Evolutionary conservation across 768 basidiomycete species (phyloP), one percentile per base, ranked within the genome.

Genomic region (Cystoderma amianthinum): DNA sequence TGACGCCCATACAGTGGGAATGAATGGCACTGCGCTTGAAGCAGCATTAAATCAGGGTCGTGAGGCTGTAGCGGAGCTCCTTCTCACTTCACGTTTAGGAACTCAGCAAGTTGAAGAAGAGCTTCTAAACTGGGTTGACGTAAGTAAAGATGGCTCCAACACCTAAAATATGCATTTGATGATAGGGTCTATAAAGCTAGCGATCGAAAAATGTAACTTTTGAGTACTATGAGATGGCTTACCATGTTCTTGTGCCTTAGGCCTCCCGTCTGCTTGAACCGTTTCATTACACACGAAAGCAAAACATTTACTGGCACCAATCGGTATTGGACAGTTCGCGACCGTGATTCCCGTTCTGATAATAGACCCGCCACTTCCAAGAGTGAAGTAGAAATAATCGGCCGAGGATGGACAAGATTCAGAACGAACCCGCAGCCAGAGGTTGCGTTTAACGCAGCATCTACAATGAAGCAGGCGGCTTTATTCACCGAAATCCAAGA

Each of bases 351-450:
- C 7, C n/a, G 7, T n/a, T 28, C n/a, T 7, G n/a, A n/a, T 7
- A 28, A 7, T n/a, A 7, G 25, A 7, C 7, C n/a, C n/a, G 25
- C n/a, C 25, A 28, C n/a, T 7, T 32, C 28, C 12, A 64, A 50
- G 18, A 61, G 44, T 4, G 36, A 28, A n/a, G 57, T 48, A 59
- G 62, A 68, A 20, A 50, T 23, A 2, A 62, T 47, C 0, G 65
- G 66, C 30, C 51, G 41, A 0, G 65, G 65, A 40, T 68, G 65
- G 2, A 62, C 58, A 6, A 68, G 37, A 42, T 67, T 66, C 16
- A 60, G 46, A 4, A 52, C 60, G 4, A 33, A 17, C 1, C 53
- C 55, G 5, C 46, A 39, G 2, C 35, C 36, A 7, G 44, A 38
- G 9, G 41, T 18, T 2, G 55, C 38, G n/a, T n/a, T n/a, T 36